Percentiles rank a stretch among this genome's conserved stretches.
Conservation (phyloP, 2,329 filamentous ascomycete genomes). For the Phialophora expanda region DNA sequence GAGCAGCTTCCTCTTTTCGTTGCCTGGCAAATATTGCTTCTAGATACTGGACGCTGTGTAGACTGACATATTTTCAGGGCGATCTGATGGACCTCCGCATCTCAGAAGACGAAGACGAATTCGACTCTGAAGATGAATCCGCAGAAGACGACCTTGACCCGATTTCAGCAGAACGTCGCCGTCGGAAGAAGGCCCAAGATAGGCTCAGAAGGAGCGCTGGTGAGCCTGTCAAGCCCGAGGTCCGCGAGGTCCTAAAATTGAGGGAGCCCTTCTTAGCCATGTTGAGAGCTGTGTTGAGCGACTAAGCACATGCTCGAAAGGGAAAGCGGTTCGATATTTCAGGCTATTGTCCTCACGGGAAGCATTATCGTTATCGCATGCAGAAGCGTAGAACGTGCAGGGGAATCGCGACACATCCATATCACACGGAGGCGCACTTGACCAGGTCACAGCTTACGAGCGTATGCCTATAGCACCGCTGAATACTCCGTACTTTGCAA, state of each 20-base stretch:
- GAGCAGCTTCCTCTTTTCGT: conserved; percentile 37
- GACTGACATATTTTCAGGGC: conserved; percentile 46
- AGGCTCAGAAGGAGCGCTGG: conserved; percentile 78
- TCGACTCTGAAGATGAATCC: conserved; percentile 67
- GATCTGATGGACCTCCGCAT: conserved; percentile 87
- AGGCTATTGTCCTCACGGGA: neutral
- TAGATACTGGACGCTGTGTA: neutral
- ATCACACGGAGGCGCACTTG: neutral
- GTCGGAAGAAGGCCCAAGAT: conserved; percentile 77
- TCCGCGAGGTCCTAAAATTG: conserved; percentile 80
- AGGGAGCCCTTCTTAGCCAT: conserved; percentile 80
- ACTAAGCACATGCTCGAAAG: conserved; percentile 58
- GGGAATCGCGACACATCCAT: neutral
- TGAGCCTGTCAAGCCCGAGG: conserved; percentile 78
- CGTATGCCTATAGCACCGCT: neutral
- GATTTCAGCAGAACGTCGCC: conserved; percentile 81
- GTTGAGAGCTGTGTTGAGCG: conserved; percentile 79
- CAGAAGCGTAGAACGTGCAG: neutral
- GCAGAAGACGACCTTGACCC: conserved; percentile 81
- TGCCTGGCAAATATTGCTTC: neutral
- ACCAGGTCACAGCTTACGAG: neutral
- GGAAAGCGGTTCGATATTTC: neutral
- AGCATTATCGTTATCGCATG: neutral
- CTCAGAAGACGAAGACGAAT: conserved; percentile 71
- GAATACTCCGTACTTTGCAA: neutral